These are phyloP conservation scores for Rhizopogon sp. DNA, from an alignment of 768 basidiomycete species.

Conservation along the genomic window DNA sequence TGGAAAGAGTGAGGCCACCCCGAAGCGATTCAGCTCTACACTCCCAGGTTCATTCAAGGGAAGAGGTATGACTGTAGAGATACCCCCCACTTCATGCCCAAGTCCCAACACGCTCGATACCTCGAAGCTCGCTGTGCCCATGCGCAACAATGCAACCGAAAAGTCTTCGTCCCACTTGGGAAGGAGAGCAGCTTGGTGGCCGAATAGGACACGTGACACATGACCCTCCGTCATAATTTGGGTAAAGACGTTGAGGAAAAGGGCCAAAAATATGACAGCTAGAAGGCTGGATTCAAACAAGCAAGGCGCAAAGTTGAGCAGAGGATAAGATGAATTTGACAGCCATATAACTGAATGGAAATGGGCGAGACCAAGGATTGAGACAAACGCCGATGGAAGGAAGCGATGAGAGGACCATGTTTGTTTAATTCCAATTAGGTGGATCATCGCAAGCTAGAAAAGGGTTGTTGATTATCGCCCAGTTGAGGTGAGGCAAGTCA, in stretches of 20 bases:
- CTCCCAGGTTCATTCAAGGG: conserved; percentile 21
- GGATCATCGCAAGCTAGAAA: conserved; percentile 54
- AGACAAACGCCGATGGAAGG: conserved; percentile 60
- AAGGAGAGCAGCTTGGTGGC: conserved; percentile 34
- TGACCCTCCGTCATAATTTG: conserved; percentile 62
- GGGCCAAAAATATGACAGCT: conserved; percentile 50
- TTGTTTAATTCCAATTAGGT: conserved; percentile 60
- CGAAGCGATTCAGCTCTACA: conserved; percentile 36
- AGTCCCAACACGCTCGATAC: conserved; percentile 67
- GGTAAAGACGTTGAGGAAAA: conserved; percentile 55
- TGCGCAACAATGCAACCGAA: conserved; percentile 61
- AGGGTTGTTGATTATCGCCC: background rate
- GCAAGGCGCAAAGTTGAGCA: conserved; percentile 72
- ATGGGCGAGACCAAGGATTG: conserved; percentile 55
- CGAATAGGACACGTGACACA: conserved; percentile 56
- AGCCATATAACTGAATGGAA: conserved; percentile 60
- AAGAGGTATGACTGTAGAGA: conserved; percentile 26
- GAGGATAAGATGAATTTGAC: conserved; percentile 49
- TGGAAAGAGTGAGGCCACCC: conserved; percentile 34
- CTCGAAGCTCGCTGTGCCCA: conserved; percentile 73
- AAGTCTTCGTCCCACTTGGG: conserved; percentile 70
- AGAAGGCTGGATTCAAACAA: conserved; percentile 64
- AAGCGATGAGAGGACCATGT: conserved; percentile 64
- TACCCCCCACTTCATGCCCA: conserved; percentile 66
- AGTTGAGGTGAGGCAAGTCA: background rate